Base-by-base conservation (phyloP, 2,329 filamentous ascomycete species). In the Leptographium radiaticola region DNA sequence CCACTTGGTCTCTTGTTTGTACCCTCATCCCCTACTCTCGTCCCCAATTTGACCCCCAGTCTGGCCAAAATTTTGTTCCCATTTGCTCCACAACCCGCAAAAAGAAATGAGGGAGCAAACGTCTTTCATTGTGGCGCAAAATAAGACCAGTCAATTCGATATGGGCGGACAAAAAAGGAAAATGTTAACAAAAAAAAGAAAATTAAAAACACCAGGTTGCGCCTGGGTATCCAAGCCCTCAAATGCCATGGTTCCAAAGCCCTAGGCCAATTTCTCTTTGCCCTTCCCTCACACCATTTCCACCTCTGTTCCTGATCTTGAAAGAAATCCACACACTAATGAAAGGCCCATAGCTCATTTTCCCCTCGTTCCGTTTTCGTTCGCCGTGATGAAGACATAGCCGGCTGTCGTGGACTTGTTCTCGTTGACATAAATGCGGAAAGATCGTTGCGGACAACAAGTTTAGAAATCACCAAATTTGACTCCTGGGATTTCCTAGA, bases 151-250 rank as follows among this genome's bases (percentile, higher is more conserved):
- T 49, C 51, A 39, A 25, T 31, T 55, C 39, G 51, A 47, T 33
- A 55, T 53, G 55, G 55, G 57, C 48, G 59, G 47, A 53, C 50
- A 59, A 52, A 38, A 55, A 58, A 56, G 53, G 57, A 55, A 57
- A 58, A 57, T 59, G 56, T 53, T 39, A 54, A 56, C 49, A 49
- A 56, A 55, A 55, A 57, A 52, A 18, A 45, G 20, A 42, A 53
- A 47, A 38, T 25, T n/a, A 44, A 44, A 51, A 43, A 42, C 36
- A 50, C 33, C 36, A 38, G 34, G 36, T 40, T 50, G 30, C 49
- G 49, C 49, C 49, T 38, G 54, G 54, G 51, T 55, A 55, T 55
- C 51, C 50, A 49, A 53, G 48, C 49, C 53, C 51, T 50, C 18
- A 25, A 38, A 52, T 55, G 46, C 45, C 53, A 52, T 52, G 18